Evolutionary conservation across 176 grass and related monocot genomes (phyloP).

Genomic region (Typha latifolia): DNA sequence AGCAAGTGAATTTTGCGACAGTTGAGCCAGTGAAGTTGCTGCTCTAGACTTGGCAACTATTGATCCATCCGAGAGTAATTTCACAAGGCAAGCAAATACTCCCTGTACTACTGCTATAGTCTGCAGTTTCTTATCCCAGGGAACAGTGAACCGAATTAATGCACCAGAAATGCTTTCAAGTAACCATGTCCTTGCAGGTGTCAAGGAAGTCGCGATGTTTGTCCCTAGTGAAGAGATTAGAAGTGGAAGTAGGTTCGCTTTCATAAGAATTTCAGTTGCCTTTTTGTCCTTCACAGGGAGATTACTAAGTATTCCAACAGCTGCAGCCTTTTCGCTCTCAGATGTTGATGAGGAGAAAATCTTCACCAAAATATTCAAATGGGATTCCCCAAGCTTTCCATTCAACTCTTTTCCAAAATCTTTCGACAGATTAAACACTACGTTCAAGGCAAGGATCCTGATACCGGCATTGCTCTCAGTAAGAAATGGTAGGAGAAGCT

Average conservation of each 20-base stretch:
- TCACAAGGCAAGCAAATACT: constrained; percentile 58
- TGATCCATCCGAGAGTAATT: constrained; percentile 58
- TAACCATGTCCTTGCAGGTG: constrained; percentile 30
- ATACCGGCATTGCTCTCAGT: constrained; percentile 49
- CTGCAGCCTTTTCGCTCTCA: constrained; percentile 48
- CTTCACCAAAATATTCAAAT: constrained; percentile 63
- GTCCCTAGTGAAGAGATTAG: constrained; percentile 44
- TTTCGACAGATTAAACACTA: constrained; percentile 67
- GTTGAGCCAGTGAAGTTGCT: constrained; percentile 55
- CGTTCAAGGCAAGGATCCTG: constrained; percentile 46
- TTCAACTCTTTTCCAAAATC: constrained; percentile 52
- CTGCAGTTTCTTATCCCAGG: constrained; percentile 73
- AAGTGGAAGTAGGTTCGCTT: constrained; percentile 57
- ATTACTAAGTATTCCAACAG: constrained; percentile 62
- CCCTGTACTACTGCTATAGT: constrained; percentile 45
- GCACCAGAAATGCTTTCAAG: constrained; percentile 65
- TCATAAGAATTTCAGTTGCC: constrained; percentile 46
- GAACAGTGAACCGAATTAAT: constrained; percentile 61
- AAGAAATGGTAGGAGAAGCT: constrained; percentile 74
- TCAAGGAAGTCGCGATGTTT: constrained; percentile 20
- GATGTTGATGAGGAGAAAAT: constrained; percentile 39
- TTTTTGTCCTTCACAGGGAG: constrained; percentile 61
- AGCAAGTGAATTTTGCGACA: constrained; percentile 50
- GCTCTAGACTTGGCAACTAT: constrained; percentile 61
- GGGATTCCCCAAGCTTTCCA: constrained; percentile 47